phyloP scores from a whole-genome alignment of 129 eudicot species.

The Logfia minima region DNA sequence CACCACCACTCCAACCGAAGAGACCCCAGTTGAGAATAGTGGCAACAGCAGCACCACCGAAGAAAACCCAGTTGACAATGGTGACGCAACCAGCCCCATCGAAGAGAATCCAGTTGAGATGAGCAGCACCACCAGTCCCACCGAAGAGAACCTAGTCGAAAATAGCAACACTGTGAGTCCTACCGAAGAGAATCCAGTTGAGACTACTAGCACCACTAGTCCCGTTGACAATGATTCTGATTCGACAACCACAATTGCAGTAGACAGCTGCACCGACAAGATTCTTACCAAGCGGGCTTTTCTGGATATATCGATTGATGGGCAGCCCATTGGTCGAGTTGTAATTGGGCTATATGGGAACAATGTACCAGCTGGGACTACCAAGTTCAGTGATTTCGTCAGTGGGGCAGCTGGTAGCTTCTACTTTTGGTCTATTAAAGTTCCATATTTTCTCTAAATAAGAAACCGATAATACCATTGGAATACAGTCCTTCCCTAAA shows the following conservation, averaged over 20 bases:
- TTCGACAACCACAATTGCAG: slow-evolving; percentile 19
- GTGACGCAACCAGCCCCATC: neutral
- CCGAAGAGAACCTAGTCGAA: slow-evolving; percentile 1
- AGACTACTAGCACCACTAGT: slow-evolving; percentile 14
- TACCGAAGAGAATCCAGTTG: slow-evolving; percentile 20
- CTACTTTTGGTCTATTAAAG: neutral
- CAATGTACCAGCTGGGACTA: slow-evolving; percentile 58
- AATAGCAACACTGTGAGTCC: neutral
- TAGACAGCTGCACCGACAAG: slow-evolving; percentile 39
- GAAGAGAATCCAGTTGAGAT: slow-evolving; percentile 17
- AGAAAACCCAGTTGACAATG: slow-evolving; percentile 22
- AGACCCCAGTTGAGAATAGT: slow-evolving; percentile 9
- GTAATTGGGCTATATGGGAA: slow-evolving; percentile 62
- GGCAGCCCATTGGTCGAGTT: slow-evolving; percentile 75
- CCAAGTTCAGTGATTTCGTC: slow-evolving; percentile 65
- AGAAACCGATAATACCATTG: neutral
- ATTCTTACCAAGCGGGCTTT: slow-evolving; percentile 58
- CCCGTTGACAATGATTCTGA: slow-evolving; percentile 10
- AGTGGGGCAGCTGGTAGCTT: slow-evolving; percentile 74
- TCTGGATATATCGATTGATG: slow-evolving; percentile 73
- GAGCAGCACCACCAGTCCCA: neutral
- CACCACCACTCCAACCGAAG: slow-evolving; percentile 1
- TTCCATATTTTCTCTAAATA: neutral
- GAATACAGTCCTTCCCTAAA: neutral
- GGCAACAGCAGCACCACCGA: neutral